phyloP scores from a whole-genome alignment of 129 eudicot species.

The Sambucus nigra region DNA sequence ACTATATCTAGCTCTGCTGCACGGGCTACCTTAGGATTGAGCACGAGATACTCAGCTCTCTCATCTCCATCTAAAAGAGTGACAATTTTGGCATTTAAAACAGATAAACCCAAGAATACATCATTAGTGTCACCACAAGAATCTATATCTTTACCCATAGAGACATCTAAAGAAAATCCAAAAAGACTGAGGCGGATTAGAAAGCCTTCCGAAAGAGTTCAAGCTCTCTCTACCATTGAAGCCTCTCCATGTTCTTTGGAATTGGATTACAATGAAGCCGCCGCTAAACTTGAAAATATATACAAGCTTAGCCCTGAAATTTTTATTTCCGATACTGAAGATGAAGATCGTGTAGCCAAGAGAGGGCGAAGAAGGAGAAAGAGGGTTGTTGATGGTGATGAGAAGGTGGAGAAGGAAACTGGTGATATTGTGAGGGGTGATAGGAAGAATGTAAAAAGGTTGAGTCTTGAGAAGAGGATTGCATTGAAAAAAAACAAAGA shows the following conservation, averaged over 20 bases:
- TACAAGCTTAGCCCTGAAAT: constrained; percentile 62
- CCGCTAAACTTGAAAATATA: constrained; percentile 66
- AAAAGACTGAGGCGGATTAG: constrained; percentile 41
- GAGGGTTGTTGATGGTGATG: constrained; percentile 33
- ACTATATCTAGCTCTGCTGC: constrained; percentile 85
- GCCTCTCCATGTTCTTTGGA: constrained; percentile 43
- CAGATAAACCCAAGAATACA: constrained; percentile 43
- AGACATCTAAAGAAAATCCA: constrained; percentile 45
- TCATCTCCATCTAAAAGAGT: constrained; percentile 35
- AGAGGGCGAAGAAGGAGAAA: constrained; percentile 37
- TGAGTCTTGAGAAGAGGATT: constrained; percentile 86
- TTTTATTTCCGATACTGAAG: constrained; percentile 30
- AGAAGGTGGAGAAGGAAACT: constrained; percentile 17
- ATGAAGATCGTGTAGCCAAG: constrained; percentile 27
- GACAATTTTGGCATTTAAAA: constrained; percentile 48
- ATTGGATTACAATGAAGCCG: constrained; percentile 80
- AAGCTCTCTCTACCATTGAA: constrained; percentile 47
- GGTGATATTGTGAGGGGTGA: constrained; percentile 44
- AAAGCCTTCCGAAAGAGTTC: constrained; percentile 50
- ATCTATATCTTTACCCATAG: constrained; percentile 38
- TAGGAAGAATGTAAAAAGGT: constrained; percentile 33
- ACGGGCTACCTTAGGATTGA: constrained; percentile 58
- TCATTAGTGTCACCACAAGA: constrained; percentile 53
- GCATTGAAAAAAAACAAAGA: constrained; percentile 47
- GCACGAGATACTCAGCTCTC: constrained; percentile 31